phyloP scores from a whole-genome alignment of 148 eudicot genomes.

The Camellia japonica region DNA sequence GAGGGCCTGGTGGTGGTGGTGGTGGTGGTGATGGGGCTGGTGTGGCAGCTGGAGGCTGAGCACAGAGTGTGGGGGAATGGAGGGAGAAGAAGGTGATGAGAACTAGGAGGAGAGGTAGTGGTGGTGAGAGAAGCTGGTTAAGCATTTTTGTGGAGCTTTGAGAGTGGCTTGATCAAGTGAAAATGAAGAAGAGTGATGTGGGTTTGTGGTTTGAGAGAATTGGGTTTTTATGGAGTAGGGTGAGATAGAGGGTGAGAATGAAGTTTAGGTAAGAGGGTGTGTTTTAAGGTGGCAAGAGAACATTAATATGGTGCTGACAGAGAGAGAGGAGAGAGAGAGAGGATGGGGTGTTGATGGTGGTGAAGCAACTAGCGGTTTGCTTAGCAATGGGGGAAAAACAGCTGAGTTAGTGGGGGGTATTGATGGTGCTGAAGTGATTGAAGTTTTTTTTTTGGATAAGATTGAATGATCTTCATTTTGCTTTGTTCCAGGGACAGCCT shows the following conservation, averaged over 20 bases:
- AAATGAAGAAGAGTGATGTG: not conserved
- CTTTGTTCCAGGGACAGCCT: not conserved
- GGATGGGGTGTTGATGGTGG: not conserved
- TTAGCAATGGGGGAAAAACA: not conserved
- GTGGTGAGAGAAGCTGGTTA: not conserved
- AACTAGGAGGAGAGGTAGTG: not conserved
- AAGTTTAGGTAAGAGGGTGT: not conserved
- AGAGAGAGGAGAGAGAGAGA: not conserved
- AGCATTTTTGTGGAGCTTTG: not conserved
- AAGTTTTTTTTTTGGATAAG: too few relatives aligned
- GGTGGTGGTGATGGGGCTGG: not conserved
- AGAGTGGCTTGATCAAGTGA: not conserved
- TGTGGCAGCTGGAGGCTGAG: constrained; percentile 4
- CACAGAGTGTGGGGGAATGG: not conserved
- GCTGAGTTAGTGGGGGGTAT: not conserved
- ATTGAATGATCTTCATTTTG: too few relatives aligned
- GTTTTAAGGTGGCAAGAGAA: not conserved
- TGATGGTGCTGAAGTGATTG: not conserved
- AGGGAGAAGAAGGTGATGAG: not conserved
- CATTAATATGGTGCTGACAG: not conserved
- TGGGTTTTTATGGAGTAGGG: not conserved
- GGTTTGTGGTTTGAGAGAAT: not conserved
- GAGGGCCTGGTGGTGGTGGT: not conserved
- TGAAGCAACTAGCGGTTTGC: not conserved
- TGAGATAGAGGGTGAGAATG: not conserved